Evolutionary conservation across 257 asterid genomes (phyloP).

Genomic region (Prunella vulgaris): DNA sequence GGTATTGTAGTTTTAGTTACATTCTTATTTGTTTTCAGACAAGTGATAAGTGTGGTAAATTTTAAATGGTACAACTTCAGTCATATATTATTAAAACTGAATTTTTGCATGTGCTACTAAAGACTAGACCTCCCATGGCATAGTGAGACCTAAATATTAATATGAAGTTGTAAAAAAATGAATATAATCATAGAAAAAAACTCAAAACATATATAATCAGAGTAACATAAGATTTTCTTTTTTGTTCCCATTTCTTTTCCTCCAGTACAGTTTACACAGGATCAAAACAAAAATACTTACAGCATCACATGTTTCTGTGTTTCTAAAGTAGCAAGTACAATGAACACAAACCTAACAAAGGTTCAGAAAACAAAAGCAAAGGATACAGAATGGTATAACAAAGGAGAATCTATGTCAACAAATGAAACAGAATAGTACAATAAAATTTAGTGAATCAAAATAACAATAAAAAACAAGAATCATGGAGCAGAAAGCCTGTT

Average conservation of each 20-base stretch:
- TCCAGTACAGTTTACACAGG: background rate
- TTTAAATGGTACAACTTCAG: too few relatives aligned
- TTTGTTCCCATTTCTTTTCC: background rate
- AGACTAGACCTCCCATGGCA: too few relatives aligned
- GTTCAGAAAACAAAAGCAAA: constrained; percentile 1
- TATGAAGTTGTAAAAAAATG: too few relatives aligned
- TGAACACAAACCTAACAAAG: constrained; percentile 10
- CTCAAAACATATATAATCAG: too few relatives aligned
- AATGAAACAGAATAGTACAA: background rate
- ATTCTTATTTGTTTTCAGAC: too few relatives aligned
- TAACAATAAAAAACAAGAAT: constrained; percentile 17
- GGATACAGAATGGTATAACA: background rate
- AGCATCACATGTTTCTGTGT: background rate
- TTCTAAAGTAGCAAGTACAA: background rate
- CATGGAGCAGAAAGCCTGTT: constrained; percentile 9
- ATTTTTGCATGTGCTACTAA: too few relatives aligned
- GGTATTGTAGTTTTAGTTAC: too few relatives aligned
- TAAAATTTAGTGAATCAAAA: constrained; percentile 13
- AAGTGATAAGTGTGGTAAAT: too few relatives aligned
- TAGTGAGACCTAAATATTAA: too few relatives aligned
- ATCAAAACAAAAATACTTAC: background rate
- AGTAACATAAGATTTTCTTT: background rate
- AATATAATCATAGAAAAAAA: too few relatives aligned
- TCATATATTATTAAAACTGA: too few relatives aligned
- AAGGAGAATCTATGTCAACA: background rate